These are phyloP conservation scores for Luffa aegyptiaca DNA, from an alignment of 306 rosid genomes.

Conservation along the genomic window DNA sequence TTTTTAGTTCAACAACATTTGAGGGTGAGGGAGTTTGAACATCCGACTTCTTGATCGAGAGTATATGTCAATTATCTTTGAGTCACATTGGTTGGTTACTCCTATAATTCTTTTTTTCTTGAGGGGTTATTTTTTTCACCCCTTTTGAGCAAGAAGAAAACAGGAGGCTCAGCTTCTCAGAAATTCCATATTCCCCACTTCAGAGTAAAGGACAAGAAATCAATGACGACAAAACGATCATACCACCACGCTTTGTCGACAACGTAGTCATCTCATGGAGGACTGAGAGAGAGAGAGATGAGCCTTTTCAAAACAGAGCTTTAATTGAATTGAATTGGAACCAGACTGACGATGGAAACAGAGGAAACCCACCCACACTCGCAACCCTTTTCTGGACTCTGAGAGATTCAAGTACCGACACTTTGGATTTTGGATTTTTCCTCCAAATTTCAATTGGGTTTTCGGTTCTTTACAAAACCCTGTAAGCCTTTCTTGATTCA, in stretches of 20 bases:
- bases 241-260: constrained; percentile 58
- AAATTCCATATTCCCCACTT: constrained; percentile 50
- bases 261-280: constrained; percentile 32
- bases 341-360: constrained; percentile 12
- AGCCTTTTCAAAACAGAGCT: constrained; percentile 24
- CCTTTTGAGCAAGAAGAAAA: background rate
- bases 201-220: constrained; percentile 40
- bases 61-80: too few species aligned
- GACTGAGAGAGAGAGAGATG: constrained; percentile 7
- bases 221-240: constrained; percentile 55
- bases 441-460: constrained; percentile 22
- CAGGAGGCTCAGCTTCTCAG: constrained; percentile 25
- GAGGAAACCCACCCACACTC: constrained; percentile 9
- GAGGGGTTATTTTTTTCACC: background rate
- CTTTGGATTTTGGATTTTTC: constrained; percentile 24
- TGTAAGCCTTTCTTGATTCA: constrained; percentile 17
- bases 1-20: too few species aligned
- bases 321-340: constrained; percentile 16
- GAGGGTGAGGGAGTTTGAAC: too few species aligned
- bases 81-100: too few species aligned
- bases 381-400: background rate
- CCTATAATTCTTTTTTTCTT: too few species aligned
- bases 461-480: constrained; percentile 42
- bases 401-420: constrained; percentile 23
- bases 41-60: too few species aligned